phyloP scores from a whole-genome alignment of 2,329 filamentous ascomycete species.

The Metarhizium sp. region DNA sequence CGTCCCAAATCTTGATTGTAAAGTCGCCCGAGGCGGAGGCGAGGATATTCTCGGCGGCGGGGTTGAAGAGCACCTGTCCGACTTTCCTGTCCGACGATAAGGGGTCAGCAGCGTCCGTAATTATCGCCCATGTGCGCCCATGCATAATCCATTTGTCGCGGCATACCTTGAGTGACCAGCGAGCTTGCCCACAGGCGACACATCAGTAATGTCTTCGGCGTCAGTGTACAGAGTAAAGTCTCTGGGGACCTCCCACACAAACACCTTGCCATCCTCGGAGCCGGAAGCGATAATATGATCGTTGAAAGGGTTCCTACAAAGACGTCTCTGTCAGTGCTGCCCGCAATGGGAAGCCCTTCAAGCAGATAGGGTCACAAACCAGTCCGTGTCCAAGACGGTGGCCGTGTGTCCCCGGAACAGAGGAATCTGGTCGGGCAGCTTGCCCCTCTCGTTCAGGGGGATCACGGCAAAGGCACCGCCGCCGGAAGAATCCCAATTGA shows the following conservation, averaged over 20 bases:
- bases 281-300: conserved; percentile 86
- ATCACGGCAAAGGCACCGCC: conserved; percentile 97
- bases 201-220: conserved; percentile 72
- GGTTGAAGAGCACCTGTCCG: conserved; percentile 96
- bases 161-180: conserved; percentile 75
- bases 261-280: conserved; percentile 94
- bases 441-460: conserved; percentile 79
- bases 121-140: neutral
- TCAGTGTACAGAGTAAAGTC: conserved; percentile 79
- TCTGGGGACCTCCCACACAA: conserved; percentile 90
- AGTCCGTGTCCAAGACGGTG: conserved; percentile 93
- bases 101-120: neutral
- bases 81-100: conserved; percentile 62
- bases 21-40: conserved; percentile 93
- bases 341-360: conserved; percentile 6
- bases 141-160: neutral
- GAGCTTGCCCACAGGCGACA: conserved; percentile 72
- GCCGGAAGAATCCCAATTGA: conserved; percentile 97
- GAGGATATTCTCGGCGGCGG: conserved; percentile 87
- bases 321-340: neutral
- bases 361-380: conserved; percentile 41
- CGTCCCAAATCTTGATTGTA: conserved; percentile 92
- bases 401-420: conserved; percentile 95
- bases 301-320: conserved; percentile 81
- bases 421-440: conserved; percentile 84